Conservation (phyloP, 2,329 filamentous ascomycete species). For the Stenocarpella maydis region DNA sequence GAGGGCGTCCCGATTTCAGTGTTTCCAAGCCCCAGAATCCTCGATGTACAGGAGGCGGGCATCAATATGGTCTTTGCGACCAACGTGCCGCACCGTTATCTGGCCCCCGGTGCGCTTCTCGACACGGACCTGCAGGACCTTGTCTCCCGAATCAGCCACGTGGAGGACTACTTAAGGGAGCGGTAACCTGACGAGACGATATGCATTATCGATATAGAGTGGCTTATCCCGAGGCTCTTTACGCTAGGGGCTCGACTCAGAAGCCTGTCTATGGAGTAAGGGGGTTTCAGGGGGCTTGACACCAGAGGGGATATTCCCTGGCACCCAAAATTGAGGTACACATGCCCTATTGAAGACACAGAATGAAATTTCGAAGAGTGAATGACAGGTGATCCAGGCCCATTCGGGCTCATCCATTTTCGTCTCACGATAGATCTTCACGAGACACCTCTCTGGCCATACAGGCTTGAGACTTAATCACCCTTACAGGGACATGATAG, state of each 20-base stretch:
- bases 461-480: not conserved
- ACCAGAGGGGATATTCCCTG: not conserved
- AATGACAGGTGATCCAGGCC: too few relatives aligned
- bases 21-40: too few relatives aligned
- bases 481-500: not conserved
- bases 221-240: constrained; percentile 4
- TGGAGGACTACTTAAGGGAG: not conserved
- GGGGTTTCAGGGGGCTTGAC: not conserved
- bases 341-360: not conserved
- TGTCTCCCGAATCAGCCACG: constrained; percentile 12
- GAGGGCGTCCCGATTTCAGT: too few relatives aligned
- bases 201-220: constrained; percentile 15
- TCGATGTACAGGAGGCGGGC: too few relatives aligned
- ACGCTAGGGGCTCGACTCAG: not conserved
- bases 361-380: constrained; percentile 24
- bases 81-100: too few relatives aligned
- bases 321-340: not conserved
- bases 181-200: not conserved
- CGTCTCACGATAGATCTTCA: not conserved
- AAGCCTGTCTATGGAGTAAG: constrained; percentile 13
- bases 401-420: constrained; percentile 19
- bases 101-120: too few relatives aligned
- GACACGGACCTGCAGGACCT: too few relatives aligned
- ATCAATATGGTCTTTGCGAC: too few relatives aligned
- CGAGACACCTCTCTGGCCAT: not conserved